These are phyloP conservation scores for Pleurotus citrinopileatus DNA, from an alignment of 768 basidiomycete genomes.

Conservation along the genomic window DNA sequence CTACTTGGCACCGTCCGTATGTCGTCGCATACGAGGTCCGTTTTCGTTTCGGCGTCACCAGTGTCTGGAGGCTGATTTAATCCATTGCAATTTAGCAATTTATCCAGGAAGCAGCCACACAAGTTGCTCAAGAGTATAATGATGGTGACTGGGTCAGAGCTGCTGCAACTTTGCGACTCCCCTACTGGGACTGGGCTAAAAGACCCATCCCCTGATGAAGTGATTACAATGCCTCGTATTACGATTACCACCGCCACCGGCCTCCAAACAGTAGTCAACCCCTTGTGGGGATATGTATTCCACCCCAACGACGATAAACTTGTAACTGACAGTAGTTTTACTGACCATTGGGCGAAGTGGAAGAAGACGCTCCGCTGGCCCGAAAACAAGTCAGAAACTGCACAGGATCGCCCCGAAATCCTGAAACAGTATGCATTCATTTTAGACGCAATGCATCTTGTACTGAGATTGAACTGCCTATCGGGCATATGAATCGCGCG, in stretches of 20 bases:
- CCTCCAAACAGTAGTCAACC: conserved; percentile 18
- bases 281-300: conserved; percentile 24
- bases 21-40: conserved; percentile 47
- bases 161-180: conserved; percentile 35
- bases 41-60: background rate
- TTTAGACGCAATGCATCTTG: background rate
- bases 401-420: conserved; percentile 26
- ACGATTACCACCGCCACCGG: conserved; percentile 32
- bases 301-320: too few species aligned
- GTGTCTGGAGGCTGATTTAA: background rate
- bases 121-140: conserved; percentile 39
- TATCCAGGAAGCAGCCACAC: conserved; percentile 34
- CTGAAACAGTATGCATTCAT: conserved; percentile 23
- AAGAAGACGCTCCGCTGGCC: conserved; percentile 34
- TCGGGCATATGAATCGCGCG: conserved; percentile 19
- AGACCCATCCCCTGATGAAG: conserved; percentile 36
- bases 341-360: conserved; percentile 26
- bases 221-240: conserved; percentile 31
- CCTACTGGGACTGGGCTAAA: conserved; percentile 55
- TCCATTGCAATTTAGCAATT: conserved; percentile 38
- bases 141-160: conserved; percentile 30
- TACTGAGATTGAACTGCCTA: background rate
- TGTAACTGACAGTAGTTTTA: conserved; percentile 29
- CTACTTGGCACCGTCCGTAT: conserved; percentile 57
- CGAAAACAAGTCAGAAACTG: conserved; percentile 17